Evolutionary conservation across 495 filamentous ascomycete species (phyloP), one percentile per base, ranked within the genome.

Genomic region (Penicillium riverlandense): DNA sequence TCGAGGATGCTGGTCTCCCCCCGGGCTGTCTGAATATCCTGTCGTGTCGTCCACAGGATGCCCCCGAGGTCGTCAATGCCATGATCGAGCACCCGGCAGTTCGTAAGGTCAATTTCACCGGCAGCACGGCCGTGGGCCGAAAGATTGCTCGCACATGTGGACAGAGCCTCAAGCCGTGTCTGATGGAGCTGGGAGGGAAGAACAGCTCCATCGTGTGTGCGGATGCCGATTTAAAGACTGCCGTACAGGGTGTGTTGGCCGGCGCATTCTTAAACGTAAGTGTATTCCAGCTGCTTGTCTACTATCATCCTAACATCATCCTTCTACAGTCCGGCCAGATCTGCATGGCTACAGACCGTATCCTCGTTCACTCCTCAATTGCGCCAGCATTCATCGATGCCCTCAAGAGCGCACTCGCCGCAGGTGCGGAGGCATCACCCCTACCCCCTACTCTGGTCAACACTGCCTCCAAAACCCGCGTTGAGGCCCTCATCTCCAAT

Each of bases 291-390:
- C 22, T 22, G 22, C 4, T 3, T 22, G 22, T 22, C 22, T 22
- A 22, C n/a, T 30, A 2, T 30, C 37, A n/a, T 14, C n/a, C 42
- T 34, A 34, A 43, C 15, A 9, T 28, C 31, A n/a, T 11, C 11
- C 13, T n/a, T 8, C 7, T 42, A 11, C 54, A 79, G 63, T 69
- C 77, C 33, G 90, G 90, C 7, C 90, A 96, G 66, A 83, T 91
- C 36, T 95, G 90, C 67, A 90, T 96, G 88, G 72, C 80, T 2
- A 94, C 88, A 1, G 90, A 95, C 61, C 77, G 85, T 10, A 88
- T 96, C 55, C 69, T 95, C 32, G 82, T 95, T 10, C 84, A 92
- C 61, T 74, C 76, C 29, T 74, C 74, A 10, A 71, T 95, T 48
- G 72, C 75, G 12, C 63, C 66, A 2, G 58, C 74, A 11, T 96